Evolutionary conservation across 495 filamentous ascomycete species (phyloP).

Genomic region (Penicillium crystallinum): DNA sequence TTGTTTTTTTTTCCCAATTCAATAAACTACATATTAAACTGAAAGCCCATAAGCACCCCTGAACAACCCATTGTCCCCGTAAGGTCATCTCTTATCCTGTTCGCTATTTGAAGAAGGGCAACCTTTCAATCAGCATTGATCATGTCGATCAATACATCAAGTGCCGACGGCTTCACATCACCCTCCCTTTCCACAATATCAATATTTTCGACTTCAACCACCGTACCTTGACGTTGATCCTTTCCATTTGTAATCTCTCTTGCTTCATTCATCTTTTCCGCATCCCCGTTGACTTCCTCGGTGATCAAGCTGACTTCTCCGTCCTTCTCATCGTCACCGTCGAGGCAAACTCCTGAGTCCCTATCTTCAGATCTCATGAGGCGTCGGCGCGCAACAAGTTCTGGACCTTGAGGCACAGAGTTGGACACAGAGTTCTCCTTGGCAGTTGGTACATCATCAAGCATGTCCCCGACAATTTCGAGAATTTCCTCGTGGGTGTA

Average conservation of each 20-base stretch:
- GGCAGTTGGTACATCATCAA: background rate
- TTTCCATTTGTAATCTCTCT: background rate
- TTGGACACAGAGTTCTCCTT: background rate
- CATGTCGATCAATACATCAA: constrained; percentile 13
- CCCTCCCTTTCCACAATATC: constrained; percentile 27
- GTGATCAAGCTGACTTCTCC: background rate
- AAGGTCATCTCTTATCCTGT: too few relatives aligned
- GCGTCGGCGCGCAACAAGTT: background rate
- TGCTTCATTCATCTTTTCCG: background rate
- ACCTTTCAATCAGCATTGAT: background rate
- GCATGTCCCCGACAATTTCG: background rate
- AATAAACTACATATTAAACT: too few relatives aligned
- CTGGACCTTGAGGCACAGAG: background rate
- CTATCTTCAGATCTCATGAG: background rate
- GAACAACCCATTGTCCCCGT: too few relatives aligned
- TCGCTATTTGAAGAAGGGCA: too few relatives aligned
- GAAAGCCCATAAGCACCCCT: background rate
- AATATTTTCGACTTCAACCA: background rate
- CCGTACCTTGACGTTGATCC: background rate
- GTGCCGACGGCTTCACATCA: constrained; percentile 23
- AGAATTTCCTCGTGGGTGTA: constrained; percentile 9
- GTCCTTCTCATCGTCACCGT: background rate
- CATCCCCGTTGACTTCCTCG: background rate
- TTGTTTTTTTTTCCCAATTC: too few relatives aligned
- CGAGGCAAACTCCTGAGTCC: background rate